Evolutionary conservation across 768 basidiomycete species (phyloP), one percentile per base, ranked within the genome.

Genomic region (Amyloporia xantha): DNA sequence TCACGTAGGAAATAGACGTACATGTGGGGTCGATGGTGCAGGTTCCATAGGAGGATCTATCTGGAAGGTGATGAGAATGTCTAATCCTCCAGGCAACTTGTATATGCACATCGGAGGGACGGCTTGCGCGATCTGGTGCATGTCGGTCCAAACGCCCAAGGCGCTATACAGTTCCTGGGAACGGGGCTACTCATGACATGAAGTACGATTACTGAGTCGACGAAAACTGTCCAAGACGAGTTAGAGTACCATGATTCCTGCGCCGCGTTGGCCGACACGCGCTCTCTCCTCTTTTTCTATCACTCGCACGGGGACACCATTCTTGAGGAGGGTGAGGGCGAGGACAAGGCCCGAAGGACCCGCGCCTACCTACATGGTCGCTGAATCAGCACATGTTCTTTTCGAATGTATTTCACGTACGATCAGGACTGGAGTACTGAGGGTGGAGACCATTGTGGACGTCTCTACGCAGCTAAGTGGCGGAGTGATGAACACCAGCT

Each of bases 221-320:
- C 47, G 26, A 44, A 17, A 15, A 33, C 30, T 7, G 7, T 7
- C 30, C 30, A 33, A 7, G 15, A 7, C 15, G 30, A 33, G 24
- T 10, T 5, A 23, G 20, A 27, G 9, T 21, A 49, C 48, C 40
- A 33, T 30, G 6, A 49, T 49, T 12, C 56, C 63, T 15, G 58
- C 15, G 0, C 63, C 66, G 12, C 63, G 55, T 13, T 52, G 49
- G 15, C 61, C 64, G 4, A 50, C 28, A 25, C n/a, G 46, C 28
- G 17, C 12, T 15, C 17, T n/a, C 3, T 28, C 21, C n/a, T 41
- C 43, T 36, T 47, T 52, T 4, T 55, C 54, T 25, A 55, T 52
- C 10, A 55, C 44, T 5, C 54, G 50, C 5, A 52, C 48, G 10
- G 51, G 44, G 9, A 55, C 30, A 21, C 48, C 51, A 38, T 55